Percentiles rank a stretch among this genome's conserved stretches.
phyloP scores from a whole-genome alignment of 495 filamentous ascomycete genomes.

The Aspergillus affinis region DNA sequence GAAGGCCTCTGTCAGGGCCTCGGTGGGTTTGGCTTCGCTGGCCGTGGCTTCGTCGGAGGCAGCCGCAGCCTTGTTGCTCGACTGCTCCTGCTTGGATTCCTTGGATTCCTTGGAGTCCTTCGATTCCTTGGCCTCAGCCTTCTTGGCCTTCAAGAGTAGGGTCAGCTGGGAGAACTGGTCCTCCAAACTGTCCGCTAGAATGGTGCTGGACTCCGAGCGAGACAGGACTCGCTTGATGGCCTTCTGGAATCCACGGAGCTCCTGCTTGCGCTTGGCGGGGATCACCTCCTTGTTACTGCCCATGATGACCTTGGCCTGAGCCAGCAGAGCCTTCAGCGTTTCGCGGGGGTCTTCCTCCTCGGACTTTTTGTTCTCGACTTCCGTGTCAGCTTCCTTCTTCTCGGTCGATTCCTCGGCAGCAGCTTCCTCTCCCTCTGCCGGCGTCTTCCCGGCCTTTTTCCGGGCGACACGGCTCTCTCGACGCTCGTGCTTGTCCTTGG shows the following conservation, averaged over 20 bases:
- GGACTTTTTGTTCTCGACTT: slow-evolving; percentile 23
- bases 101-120: slow-evolving; percentile 24
- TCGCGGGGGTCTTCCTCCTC: slow-evolving; percentile 37
- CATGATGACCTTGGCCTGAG: slow-evolving; percentile 55
- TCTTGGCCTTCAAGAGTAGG: slow-evolving; percentile 42
- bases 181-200: slow-evolving; percentile 50
- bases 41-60: slow-evolving; percentile 6
- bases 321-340: slow-evolving; percentile 51
- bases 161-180: slow-evolving; percentile 50
- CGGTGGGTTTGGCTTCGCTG: slow-evolving; percentile 25
- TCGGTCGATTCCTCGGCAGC: slow-evolving; percentile 28
- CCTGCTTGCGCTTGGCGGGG: slow-evolving; percentile 61
- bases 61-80: slow-evolving; percentile 4
- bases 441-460: slow-evolving; percentile 24
- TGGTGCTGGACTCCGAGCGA: slow-evolving; percentile 42
- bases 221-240: slow-evolving; percentile 54
- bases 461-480: slow-evolving; percentile 37
- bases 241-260: slow-evolving; percentile 57
- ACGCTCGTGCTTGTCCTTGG: slow-evolving; percentile 56
- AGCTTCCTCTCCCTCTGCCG: slow-evolving; percentile 26
- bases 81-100: slow-evolving; percentile 2
- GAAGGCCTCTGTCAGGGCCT: slow-evolving; percentile 45
- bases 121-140: slow-evolving; percentile 28
- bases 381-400: slow-evolving; percentile 22
- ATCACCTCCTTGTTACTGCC: slow-evolving; percentile 46